A percentile compares a stretch with the other conserved stretches of the same genome.
phyloP scores from a whole-genome alignment of 495 filamentous ascomycete species.

The Neurospora sp. region DNA sequence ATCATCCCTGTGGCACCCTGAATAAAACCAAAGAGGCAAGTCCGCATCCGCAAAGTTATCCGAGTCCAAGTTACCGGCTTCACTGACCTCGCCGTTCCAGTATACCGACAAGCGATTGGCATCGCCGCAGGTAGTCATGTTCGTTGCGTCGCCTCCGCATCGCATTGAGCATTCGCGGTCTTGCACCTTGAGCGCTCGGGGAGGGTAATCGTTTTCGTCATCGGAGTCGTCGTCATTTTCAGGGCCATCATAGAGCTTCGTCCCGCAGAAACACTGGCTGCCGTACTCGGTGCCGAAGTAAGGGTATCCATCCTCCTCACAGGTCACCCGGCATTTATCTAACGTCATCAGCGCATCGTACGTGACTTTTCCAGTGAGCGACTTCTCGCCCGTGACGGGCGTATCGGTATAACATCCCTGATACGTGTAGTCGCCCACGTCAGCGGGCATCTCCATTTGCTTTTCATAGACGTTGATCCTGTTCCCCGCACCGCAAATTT shows the following conservation, averaged over 20 bases:
- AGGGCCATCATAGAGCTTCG: not conserved
- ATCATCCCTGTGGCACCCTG: slow-evolving; percentile 2
- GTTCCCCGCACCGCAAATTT: slow-evolving; percentile 33
- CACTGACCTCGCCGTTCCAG: not conserved
- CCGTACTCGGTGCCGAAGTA: slow-evolving; percentile 6
- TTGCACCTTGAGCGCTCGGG: not conserved
- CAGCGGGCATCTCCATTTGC: not conserved
- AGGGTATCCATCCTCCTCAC: not conserved
- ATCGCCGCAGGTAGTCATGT: not conserved
- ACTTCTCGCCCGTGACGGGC: not conserved
- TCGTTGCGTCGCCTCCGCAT: not conserved
- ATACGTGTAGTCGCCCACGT: slow-evolving; percentile 2
- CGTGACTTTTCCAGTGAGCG: not conserved
- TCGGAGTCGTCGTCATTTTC: not conserved
- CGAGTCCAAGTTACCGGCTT: not conserved
- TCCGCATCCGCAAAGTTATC: not conserved
- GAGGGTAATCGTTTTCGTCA: not conserved
- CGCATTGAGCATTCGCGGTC: slow-evolving; percentile 5
- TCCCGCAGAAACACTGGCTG: slow-evolving; percentile 7
- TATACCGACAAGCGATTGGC: slow-evolving; percentile 4
- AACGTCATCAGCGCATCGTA: not conserved
- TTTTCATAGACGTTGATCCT: slow-evolving; percentile 26
- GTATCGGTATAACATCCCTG: slow-evolving; percentile 19
- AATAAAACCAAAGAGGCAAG: not conserved
- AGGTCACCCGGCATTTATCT: not conserved